Base-by-base conservation (phyloP, 306 rosid species). In the Rosa persica region DNA sequence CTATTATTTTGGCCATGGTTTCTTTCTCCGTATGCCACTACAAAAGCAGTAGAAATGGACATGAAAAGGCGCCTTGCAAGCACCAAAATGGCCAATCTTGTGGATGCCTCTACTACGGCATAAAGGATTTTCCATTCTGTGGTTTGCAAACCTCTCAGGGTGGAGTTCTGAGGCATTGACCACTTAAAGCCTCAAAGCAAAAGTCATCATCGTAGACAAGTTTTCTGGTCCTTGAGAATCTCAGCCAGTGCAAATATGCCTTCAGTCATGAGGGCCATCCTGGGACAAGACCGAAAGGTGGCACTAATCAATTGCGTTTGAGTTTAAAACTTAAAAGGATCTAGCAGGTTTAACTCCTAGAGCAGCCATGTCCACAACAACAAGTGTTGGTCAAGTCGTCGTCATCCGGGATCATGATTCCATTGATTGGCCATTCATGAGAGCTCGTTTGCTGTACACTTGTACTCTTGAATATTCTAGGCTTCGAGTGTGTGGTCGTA, bases 231-330 rank as follows among this genome's bases (percentile, higher is more conserved):
- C 58, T 19, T 17, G 58, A 52, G 58, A 52, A 52, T 52, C 58
- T 19, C 58, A 52, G 19, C 23, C 10, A 52, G 22, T 49, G 55
- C 20, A 49, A 49, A 49, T 52, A 47, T 81, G 52, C 84, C 72
- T 60, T 69, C 84, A 13, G 80, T 69, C 76, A 81, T 70, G 65
- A 75, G 76, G 80, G 69, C 76, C 13, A 75, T 81, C 66, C 80
- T 69, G 60, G 36, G 36, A 30, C 3, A 30, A 30, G 84, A 81
- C 84, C 84, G 75, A 72, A 81, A 81, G 30, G 76, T 75, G 36
- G 39, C 84, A 10, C 57, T 25, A 48, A 81, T 72, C 36, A 10
- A 27, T 69, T 15, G 47, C 44, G 23, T 66, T 67, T 42, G 83
- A 75, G 8, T 68, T 30, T 30, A 30, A 30, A 30, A 30, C 36